Evolutionary conservation across 2,329 filamentous ascomycete species (phyloP), one percentile per base, ranked within the genome.

Genomic region (Blastomyces percursus): DNA sequence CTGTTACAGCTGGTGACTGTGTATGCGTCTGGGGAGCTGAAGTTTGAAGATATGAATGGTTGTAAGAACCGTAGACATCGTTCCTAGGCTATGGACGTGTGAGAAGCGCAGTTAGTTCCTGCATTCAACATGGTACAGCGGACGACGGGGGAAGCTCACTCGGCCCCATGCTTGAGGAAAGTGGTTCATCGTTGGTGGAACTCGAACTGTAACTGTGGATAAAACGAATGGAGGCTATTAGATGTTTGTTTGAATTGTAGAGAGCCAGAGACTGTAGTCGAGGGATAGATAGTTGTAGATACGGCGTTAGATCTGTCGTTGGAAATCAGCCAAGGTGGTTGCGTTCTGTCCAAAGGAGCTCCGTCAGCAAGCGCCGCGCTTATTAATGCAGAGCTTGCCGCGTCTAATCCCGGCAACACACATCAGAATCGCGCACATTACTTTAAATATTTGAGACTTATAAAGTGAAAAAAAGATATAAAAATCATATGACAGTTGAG

Each of bases 21-120:
- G 94, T 96, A 78, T 95, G 90, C 72, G 91, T 85, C 74, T 85
- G 91, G 63, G 92, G 90, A 61, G 81, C 82, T 30, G 79, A 72
- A 60, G 78, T 80, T 70, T 90, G 85, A 74, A 97, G 87, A 76
- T 93, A 92, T 64, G 91, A 90, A 73, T 82, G 80, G 79, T 97
- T 90, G 78, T 99, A 99, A 71, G 88, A 82, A 71, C 94, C 94
- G 79, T 97, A 99, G 73, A 97, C 83, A 77, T 99, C 94, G 78
- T 99, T 90, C 83, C 94, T 88, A 74, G 94, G 94, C 94, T 99
- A 72, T 66, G 59, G 65, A 60, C 62, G 40, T 19, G 32, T 55
- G 19, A 55, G 32, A 55, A 38, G 3, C 21, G 52, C 19, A 55
- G 63, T 66, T 65, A 66, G 66, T 19, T 21, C 7, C 52, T 24